Evolutionary conservation across 2,329 filamentous ascomycete species (phyloP).

Genomic region (Stemphylium vesicarium): DNA sequence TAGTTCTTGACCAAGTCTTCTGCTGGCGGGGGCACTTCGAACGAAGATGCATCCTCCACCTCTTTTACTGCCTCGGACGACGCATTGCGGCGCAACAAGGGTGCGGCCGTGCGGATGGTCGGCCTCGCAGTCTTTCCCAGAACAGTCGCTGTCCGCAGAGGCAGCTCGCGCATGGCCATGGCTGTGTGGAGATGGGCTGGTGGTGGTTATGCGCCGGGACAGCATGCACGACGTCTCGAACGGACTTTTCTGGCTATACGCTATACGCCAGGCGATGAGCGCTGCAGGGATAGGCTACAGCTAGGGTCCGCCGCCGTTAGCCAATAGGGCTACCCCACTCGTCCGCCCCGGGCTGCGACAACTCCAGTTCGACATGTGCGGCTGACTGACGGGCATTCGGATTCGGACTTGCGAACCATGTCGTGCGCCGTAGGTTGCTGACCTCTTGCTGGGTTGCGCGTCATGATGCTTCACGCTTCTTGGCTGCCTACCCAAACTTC

Average conservation of each 20-base stretch:
- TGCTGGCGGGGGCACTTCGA: conserved; percentile 48
- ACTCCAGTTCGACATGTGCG: conserved; percentile 7
- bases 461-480: not conserved
- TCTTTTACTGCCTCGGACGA: conserved; percentile 54
- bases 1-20: conserved; percentile 54
- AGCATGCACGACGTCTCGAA: conserved; percentile 7
- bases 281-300: conserved; percentile 20
- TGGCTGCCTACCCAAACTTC: conserved; percentile 2
- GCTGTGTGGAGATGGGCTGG: conserved; percentile 18
- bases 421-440: conserved; percentile 1
- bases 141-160: conserved; percentile 35
- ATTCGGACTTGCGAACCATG: not conserved
- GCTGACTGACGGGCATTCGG: conserved; percentile 9
- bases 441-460: not conserved
- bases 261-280: conserved; percentile 16
- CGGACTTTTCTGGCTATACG: conserved; percentile 23
- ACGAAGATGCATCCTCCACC: conserved; percentile 57
- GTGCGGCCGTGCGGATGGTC: conserved; percentile 23
- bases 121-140: conserved; percentile 36
- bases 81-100: conserved; percentile 53
- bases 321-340: conserved; percentile 18
- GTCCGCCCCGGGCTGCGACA: conserved; percentile 14
- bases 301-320: conserved; percentile 8
- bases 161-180: conserved; percentile 50
- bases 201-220: conserved; percentile 11